Percentiles rank a stretch among this genome's conserved stretches.
These are phyloP conservation scores for Brettanomyces naardenensis DNA, from an alignment of 805 yeast species.

Conservation along the genomic window DNA sequence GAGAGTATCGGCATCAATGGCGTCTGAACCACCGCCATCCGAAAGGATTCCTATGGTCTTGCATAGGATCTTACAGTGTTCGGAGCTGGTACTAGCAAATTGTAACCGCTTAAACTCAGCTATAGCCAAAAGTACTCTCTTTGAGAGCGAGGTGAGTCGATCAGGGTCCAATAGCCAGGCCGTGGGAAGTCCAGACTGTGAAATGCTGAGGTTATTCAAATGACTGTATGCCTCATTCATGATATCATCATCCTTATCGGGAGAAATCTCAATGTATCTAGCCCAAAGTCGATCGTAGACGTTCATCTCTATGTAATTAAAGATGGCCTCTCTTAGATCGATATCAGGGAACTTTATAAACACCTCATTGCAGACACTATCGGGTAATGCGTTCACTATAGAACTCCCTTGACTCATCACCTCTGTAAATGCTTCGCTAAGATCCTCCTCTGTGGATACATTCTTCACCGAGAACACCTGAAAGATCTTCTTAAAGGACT, in stretches of 20 bases:
- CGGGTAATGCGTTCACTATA: constrained; percentile 27
- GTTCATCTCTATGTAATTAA: constrained; percentile 64
- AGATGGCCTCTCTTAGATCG: constrained; percentile 47
- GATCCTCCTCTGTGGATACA: constrained; percentile 18
- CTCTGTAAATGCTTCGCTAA: constrained; percentile 22
- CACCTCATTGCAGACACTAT: constrained; percentile 19
- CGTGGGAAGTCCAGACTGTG: constrained; percentile 42
- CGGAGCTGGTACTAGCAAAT: constrained; percentile 36
- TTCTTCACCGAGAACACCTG: constrained; percentile 28
- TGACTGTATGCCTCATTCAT: constrained; percentile 24
- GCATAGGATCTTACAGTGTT: constrained; percentile 41
- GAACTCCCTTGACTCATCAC: constrained; percentile 25
- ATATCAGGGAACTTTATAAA: constrained; percentile 14
- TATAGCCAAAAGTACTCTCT: constrained; percentile 43
- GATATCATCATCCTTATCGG: constrained; percentile 8
- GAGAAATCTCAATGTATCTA: constrained; percentile 20
- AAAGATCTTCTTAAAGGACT: constrained; percentile 31
- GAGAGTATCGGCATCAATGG: constrained; percentile 74
- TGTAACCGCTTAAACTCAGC: constrained; percentile 40
- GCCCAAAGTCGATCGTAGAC: constrained; percentile 64
- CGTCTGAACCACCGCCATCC: constrained; percentile 1
- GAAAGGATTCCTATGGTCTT: constrained; percentile 48
- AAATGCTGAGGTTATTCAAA: constrained; percentile 35
- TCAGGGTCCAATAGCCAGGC: constrained; percentile 6
- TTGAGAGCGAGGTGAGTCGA: constrained; percentile 26